Conservation (phyloP, 768 basidiomycete genomes). For the Trametes punicea region DNA sequence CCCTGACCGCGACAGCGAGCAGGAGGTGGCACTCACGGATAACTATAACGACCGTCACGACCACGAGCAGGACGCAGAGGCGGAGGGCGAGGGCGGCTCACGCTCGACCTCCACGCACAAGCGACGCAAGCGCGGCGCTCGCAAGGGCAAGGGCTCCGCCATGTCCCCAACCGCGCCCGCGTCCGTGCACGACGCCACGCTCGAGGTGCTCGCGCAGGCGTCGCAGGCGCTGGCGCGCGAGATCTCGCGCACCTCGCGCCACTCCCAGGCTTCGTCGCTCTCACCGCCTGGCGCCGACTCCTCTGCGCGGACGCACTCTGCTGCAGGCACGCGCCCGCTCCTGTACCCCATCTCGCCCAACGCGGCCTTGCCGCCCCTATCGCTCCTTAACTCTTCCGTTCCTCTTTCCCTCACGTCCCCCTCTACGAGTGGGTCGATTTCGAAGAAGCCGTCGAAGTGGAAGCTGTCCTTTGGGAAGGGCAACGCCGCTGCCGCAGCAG, state of each 20-base stretch:
- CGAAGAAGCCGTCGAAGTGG: slow-evolving; percentile 86
- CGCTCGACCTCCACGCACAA: slow-evolving; percentile 72
- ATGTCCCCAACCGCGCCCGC: slow-evolving; percentile 33
- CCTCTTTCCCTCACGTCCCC: slow-evolving; percentile 32
- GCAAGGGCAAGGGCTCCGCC: slow-evolving; percentile 70
- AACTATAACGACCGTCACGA: slow-evolving; percentile 26
- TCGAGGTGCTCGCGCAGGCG: slow-evolving; percentile 71
- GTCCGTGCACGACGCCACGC: slow-evolving; percentile 44
- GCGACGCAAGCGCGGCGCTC: slow-evolving; percentile 78
- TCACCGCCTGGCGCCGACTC: slow-evolving; percentile 16
- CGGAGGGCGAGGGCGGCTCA: slow-evolving; percentile 38
- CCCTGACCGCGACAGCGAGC: slow-evolving; percentile 30
- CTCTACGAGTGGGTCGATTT: slow-evolving; percentile 37
- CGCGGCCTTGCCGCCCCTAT: slow-evolving; percentile 10
- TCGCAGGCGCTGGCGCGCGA: slow-evolving; percentile 83
- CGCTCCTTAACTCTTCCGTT: slow-evolving; percentile 31
- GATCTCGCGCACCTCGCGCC: slow-evolving; percentile 56
- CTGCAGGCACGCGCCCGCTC: background rate
- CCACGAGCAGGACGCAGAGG: slow-evolving; percentile 31
- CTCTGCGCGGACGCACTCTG: slow-evolving; percentile 20
- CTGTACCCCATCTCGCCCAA: slow-evolving; percentile 8
- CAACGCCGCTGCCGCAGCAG: slow-evolving; percentile 25
- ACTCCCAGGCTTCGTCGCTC: slow-evolving; percentile 10
- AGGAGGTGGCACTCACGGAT: slow-evolving; percentile 36
- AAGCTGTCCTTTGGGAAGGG: slow-evolving; percentile 72